phyloP scores from a whole-genome alignment of 2,329 filamentous ascomycete species.

The Aspergillus ruber region DNA sequence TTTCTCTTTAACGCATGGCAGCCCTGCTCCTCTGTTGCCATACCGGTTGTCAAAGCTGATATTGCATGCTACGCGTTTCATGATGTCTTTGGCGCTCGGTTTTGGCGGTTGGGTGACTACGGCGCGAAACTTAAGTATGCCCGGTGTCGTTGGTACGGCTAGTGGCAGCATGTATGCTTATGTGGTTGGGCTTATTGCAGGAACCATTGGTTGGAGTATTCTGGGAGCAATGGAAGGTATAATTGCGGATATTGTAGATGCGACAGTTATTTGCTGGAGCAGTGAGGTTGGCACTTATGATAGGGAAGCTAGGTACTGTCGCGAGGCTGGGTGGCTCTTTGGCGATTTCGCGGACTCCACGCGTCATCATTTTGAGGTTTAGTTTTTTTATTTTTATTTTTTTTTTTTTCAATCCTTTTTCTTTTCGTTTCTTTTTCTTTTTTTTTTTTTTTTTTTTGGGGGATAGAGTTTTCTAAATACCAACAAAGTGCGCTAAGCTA shows the following conservation, averaged over 20 bases:
- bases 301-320: conserved; percentile 67
- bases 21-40: conserved; percentile 59
- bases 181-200: conserved; percentile 83
- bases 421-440: neutral
- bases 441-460: neutral
- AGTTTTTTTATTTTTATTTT: conserved; percentile 1
- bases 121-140: conserved; percentile 66
- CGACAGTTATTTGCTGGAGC: conserved; percentile 86
- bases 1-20: conserved; percentile 35
- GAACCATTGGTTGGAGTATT: conserved; percentile 90
- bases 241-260: conserved; percentile 78
- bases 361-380: conserved; percentile 3
- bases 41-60: conserved; percentile 89
- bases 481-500: no score
- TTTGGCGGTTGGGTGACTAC: conserved; percentile 97
- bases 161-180: conserved; percentile 90
- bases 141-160: conserved; percentile 42
- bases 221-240: conserved; percentile 87
- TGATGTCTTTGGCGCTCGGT: conserved; percentile 83
- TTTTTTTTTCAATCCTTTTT: neutral
- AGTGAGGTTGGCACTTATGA: conserved; percentile 69
- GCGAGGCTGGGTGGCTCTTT: conserved; percentile 85
- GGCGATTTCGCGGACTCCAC: conserved; percentile 46
- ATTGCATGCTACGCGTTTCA: conserved; percentile 80
- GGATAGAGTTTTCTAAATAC: neutral